These are phyloP conservation scores for Sclerotinia glacialis DNA, from an alignment of 2,329 filamentous ascomycete genomes.

Conservation along the genomic window DNA sequence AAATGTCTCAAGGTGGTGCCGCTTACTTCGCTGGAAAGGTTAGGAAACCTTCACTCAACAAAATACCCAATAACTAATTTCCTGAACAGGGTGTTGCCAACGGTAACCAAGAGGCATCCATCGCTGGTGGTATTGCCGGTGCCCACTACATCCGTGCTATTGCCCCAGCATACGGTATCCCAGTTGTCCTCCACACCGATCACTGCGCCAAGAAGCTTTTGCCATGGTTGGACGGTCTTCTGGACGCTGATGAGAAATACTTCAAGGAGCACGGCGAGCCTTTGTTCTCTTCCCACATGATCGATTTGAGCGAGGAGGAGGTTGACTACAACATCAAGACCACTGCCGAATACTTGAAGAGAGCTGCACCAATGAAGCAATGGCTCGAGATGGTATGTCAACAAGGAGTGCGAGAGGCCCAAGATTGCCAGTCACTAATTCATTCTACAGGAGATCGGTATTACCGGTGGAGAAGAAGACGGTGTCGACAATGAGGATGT, in stretches of 20 bases:
- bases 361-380: conserved; percentile 94
- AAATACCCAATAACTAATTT: conserved; percentile 22
- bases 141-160: conserved; percentile 92
- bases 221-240: conserved; percentile 94
- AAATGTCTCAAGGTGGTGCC: conserved; percentile 89
- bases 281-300: conserved; percentile 97
- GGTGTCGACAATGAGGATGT: conserved; percentile 98
- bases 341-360: conserved; percentile 90
- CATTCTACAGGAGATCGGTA: conserved; percentile 66
- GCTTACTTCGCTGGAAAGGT: conserved; percentile 90
- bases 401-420: neutral
- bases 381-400: conserved; percentile 90
- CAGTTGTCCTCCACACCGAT: conserved; percentile 93
- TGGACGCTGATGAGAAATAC: conserved; percentile 90
- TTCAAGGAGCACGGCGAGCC: conserved; percentile 93
- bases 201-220: conserved; percentile 99
- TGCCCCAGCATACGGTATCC: conserved; percentile 82
- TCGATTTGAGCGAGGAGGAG: conserved; percentile 89
- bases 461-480: conserved; percentile 96
- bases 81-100: conserved; percentile 67
- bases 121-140: conserved; percentile 81
- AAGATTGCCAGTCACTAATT: conserved; percentile 18
- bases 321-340: conserved; percentile 90
- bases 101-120: conserved; percentile 78
- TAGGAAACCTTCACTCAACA: conserved; percentile 7